Conservation (phyloP, 345 rosid genomes). For the Ricinus communis region DNA sequence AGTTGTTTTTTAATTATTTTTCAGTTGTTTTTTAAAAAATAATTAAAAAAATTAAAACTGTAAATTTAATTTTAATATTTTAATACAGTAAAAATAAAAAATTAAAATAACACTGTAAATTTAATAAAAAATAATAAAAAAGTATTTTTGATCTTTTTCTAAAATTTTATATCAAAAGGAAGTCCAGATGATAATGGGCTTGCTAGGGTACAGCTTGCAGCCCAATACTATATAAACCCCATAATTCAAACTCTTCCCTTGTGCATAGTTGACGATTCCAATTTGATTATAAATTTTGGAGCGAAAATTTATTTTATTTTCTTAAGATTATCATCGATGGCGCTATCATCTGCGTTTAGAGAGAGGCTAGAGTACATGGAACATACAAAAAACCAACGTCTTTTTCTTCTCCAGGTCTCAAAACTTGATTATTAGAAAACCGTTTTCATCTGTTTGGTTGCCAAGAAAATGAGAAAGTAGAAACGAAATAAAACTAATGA, state of each 20-base stretch:
- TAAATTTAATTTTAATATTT: too few species aligned
- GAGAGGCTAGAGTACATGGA: conserved; percentile 74
- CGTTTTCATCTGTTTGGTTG: conserved; percentile 7
- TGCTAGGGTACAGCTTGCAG: not conserved
- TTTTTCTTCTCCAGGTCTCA: conserved; percentile 60
- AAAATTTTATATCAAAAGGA: too few species aligned
- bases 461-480: conserved; percentile 7
- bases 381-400: conserved; percentile 55
- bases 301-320: not conserved
- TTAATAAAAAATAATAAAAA: too few species aligned
- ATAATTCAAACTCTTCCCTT: conserved; percentile 12
- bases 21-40: too few species aligned
- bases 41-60: too few species aligned
- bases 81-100: too few species aligned
- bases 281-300: not conserved
- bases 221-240: conserved; percentile 9
- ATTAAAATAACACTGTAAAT: too few species aligned
- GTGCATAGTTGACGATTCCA: too few species aligned
- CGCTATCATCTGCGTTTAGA: conserved; percentile 61
- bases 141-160: too few species aligned
- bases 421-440: not conserved
- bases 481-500: not conserved
- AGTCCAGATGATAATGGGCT: too few species aligned
- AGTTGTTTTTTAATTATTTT: too few species aligned
- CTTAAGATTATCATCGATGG: conserved; percentile 34